Percentiles rank a stretch among this genome's conserved stretches.
Conservation (phyloP, 1,284 basidiomycete genomes). For the Volvariella surrecta region DNA sequence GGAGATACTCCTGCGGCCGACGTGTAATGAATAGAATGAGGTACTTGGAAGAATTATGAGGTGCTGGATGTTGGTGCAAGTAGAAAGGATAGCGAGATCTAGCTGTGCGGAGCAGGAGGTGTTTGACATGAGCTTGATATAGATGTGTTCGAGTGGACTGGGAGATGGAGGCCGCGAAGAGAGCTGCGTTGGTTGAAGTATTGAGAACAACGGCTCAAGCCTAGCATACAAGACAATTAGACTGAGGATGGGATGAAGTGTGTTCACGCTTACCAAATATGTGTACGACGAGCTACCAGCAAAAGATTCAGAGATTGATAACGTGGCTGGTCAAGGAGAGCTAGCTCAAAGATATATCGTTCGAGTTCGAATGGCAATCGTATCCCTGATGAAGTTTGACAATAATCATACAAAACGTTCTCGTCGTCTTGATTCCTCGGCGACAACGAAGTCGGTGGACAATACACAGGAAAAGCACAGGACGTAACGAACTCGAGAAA, state of each 20-base stretch:
- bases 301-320: not conserved
- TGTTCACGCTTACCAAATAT: not conserved
- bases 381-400: too few relatives aligned
- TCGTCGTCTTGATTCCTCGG: too few relatives aligned
- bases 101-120: not conserved
- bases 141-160: not conserved
- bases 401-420: too few relatives aligned
- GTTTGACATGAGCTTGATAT: not conserved
- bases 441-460: too few relatives aligned
- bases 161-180: not conserved
- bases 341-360: not conserved
- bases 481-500: too few relatives aligned
- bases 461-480: too few relatives aligned
- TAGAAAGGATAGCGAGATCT: not conserved
- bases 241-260: not conserved
- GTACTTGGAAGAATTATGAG: not conserved
- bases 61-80: not conserved
- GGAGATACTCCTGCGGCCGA: too few relatives aligned
- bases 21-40: not conserved
- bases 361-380: not conserved
- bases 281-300: not conserved
- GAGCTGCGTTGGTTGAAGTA: not conserved
- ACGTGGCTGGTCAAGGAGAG: not conserved
- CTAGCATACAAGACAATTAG: not conserved
- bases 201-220: conserved; percentile 1